Percentiles rank a stretch among this genome's conserved stretches.
Evolutionary conservation across 208 protist species (phyloP).

Genomic region (Lotmaria passim): DNA sequence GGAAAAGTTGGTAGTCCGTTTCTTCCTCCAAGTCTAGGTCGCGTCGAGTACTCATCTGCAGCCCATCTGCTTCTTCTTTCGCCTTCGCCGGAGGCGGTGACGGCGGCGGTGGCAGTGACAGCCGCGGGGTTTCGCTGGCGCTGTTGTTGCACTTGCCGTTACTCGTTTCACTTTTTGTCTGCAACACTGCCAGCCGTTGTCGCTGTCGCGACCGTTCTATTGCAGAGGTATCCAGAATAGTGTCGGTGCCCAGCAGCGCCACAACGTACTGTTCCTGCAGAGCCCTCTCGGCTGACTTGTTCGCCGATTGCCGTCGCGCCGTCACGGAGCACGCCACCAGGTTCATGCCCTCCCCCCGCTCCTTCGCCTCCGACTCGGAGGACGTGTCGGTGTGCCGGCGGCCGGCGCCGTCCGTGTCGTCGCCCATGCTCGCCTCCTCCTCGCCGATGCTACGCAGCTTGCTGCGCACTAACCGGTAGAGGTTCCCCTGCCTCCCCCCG

Average conservation of each 20-base stretch:
- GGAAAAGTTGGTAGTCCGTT: constrained; percentile 7
- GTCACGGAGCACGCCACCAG: constrained; percentile 18
- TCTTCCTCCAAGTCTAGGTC: constrained; percentile 13
- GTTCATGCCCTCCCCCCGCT: constrained; percentile 16
- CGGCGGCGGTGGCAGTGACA: too few relatives aligned
- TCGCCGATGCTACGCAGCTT: constrained; percentile 24
- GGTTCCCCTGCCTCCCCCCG: constrained; percentile 15
- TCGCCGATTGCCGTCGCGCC: background rate
- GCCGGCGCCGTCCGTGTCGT: background rate
- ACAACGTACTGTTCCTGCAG: constrained; percentile 34
- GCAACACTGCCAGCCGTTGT: background rate
- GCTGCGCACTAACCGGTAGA: constrained; percentile 27
- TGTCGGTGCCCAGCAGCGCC: constrained; percentile 23
- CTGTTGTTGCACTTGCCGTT: background rate
- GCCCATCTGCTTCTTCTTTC: background rate
- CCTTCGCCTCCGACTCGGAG: constrained; percentile 12
- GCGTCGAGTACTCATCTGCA: background rate
- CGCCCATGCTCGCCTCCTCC: constrained; percentile 12
- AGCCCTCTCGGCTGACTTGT: background rate
- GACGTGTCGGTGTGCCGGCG: background rate
- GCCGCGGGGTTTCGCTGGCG: background rate
- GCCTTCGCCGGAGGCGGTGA: too few relatives aligned
- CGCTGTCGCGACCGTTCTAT: constrained; percentile 1
- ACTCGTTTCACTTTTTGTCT: background rate
- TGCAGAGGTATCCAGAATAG: constrained; percentile 16